Evolutionary conservation across 1,284 basidiomycete species (phyloP).

Genomic region (Mycena sp.): DNA sequence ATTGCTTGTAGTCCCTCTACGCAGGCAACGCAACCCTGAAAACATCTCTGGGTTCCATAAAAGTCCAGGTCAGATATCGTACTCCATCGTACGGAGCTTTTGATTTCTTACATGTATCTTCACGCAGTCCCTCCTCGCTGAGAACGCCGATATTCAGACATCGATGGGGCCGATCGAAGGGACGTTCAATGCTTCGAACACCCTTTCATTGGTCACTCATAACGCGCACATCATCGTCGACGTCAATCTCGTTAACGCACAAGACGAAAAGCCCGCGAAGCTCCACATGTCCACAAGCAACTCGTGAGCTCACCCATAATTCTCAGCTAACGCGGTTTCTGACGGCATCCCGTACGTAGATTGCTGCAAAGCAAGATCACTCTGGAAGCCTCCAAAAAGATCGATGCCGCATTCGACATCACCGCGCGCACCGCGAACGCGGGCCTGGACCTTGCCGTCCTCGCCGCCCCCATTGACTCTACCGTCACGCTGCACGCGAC

Average conservation of each 20-base stretch:
- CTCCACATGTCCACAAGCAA: constrained; percentile 47
- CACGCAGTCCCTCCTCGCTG: constrained; percentile 46
- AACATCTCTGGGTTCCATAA: background rate
- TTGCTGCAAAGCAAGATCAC: constrained; percentile 6
- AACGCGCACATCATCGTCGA: constrained; percentile 49
- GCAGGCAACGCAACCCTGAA: background rate
- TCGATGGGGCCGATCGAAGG: constrained; percentile 52
- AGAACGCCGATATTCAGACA: constrained; percentile 41
- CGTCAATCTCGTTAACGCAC: constrained; percentile 46
- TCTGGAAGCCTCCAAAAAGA: background rate
- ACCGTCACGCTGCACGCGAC: background rate
- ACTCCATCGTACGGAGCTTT: background rate
- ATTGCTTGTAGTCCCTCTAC: constrained; percentile 1
- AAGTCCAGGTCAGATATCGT: constrained; percentile 16
- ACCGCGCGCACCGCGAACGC: constrained; percentile 6
- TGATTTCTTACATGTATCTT: background rate
- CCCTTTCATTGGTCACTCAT: constrained; percentile 47
- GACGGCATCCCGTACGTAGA: background rate
- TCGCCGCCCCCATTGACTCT: constrained; percentile 1
- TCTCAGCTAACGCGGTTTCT: background rate
- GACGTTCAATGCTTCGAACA: constrained; percentile 46
- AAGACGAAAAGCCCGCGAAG: constrained; percentile 32
- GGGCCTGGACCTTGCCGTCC: background rate
- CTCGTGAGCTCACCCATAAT: constrained; percentile 41
- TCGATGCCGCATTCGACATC: constrained; percentile 10